Evolutionary conservation across 2,329 filamentous ascomycete species (phyloP).

Genomic region (Aspergillus ochraceoroseus): DNA sequence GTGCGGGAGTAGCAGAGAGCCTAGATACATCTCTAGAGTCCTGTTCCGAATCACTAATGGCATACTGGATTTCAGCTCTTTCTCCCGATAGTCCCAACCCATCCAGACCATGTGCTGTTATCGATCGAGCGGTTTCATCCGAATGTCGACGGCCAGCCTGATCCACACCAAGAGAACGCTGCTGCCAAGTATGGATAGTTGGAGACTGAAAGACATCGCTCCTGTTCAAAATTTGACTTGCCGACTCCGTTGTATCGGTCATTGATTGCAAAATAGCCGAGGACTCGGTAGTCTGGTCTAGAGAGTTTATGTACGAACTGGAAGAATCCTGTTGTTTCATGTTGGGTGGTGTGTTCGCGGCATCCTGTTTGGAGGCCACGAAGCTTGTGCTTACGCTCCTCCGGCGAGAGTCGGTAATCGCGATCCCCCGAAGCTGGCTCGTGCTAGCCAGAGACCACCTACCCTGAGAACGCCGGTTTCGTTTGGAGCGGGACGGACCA

Average conservation of each 20-base stretch:
- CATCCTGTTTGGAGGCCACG: constrained; percentile 49
- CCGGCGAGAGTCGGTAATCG: constrained; percentile 25
- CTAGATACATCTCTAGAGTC: constrained; percentile 20
- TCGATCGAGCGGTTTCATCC: constrained; percentile 34
- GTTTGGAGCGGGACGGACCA: constrained; percentile 18
- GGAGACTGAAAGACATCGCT: constrained; percentile 86
- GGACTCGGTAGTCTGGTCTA: constrained; percentile 70
- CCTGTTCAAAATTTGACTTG: constrained; percentile 80
- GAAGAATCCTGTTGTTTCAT: constrained; percentile 59
- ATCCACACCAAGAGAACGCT: constrained; percentile 26
- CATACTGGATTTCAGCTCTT: constrained; percentile 18
- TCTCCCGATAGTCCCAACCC: constrained; percentile 9
- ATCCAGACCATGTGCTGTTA: constrained; percentile 23
- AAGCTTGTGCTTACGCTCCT: constrained; percentile 62
- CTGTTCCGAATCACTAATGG: constrained; percentile 24
- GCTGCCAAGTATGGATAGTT: constrained; percentile 50
- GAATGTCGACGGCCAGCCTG: constrained; percentile 31
- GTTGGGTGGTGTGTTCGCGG: constrained; percentile 48
- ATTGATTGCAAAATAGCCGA: constrained; percentile 63
- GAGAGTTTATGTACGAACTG: constrained; percentile 69
- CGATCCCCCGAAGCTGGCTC: constrained; percentile 14
- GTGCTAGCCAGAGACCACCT: constrained; percentile 24
- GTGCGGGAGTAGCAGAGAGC: constrained; percentile 45
- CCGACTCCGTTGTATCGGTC: constrained; percentile 71
- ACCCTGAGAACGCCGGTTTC: constrained; percentile 16